phyloP scores from a whole-genome alignment of 2,329 filamentous ascomycete genomes.

The Fusarium sp. region DNA sequence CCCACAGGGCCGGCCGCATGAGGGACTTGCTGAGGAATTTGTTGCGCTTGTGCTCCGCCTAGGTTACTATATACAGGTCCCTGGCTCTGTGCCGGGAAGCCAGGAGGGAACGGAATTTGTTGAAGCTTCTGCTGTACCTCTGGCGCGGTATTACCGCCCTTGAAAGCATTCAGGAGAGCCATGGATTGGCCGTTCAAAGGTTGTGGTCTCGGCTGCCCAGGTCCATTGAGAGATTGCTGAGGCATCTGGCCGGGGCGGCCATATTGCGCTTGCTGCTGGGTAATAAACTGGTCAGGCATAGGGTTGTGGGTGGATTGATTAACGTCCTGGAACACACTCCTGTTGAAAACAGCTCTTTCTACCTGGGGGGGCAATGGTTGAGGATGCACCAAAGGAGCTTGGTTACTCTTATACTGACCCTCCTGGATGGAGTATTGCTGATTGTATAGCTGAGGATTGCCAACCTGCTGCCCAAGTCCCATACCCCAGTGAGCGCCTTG shows the following conservation, averaged over 20 bases:
- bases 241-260: conserved; percentile 29
- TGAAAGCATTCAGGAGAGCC: conserved; percentile 58
- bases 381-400: conserved; percentile 49
- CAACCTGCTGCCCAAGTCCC: conserved; percentile 19
- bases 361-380: conserved; percentile 66
- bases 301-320: conserved; percentile 17
- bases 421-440: conserved; percentile 30
- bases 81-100: conserved; percentile 21
- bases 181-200: conserved; percentile 55
- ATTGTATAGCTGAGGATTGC: conserved; percentile 23
- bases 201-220: conserved; percentile 30
- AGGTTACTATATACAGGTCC: conserved; percentile 15
- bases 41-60: conserved; percentile 13
- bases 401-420: conserved; percentile 39
- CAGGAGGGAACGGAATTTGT: conserved; percentile 14
- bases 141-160: conserved; percentile 38
- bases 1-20: conserved; percentile 7
- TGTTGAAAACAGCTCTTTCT: conserved; percentile 62
- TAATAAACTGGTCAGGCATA: conserved; percentile 15
- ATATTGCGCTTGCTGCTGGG: conserved; percentile 42
- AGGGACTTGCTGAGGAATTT: conserved; percentile 7
- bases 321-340: conserved; percentile 44
- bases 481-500: conserved; percentile 31
- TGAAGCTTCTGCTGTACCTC: conserved; percentile 36
- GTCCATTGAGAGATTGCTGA: conserved; percentile 15